Evolutionary conservation across 768 basidiomycete genomes (phyloP).

Genomic region (Saitozyma podzolica): DNA sequence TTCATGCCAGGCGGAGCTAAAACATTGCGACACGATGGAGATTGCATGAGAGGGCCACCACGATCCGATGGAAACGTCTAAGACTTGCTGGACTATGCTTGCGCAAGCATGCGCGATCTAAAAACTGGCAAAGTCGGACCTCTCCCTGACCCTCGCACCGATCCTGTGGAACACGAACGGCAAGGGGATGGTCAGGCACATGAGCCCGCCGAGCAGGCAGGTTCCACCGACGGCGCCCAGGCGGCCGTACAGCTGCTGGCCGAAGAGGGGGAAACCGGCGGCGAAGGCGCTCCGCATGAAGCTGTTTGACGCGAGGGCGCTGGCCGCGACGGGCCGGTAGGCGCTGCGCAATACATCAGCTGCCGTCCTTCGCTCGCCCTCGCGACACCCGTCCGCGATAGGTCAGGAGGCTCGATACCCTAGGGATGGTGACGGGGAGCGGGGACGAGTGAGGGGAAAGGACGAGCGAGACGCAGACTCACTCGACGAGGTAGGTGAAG

Average conservation of each 20-base stretch:
- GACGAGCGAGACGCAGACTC: conserved; percentile 8
- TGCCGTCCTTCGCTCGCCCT: no score
- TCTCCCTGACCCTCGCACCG: conserved; percentile 56
- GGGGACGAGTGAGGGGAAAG: background rate
- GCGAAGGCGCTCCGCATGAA: conserved; percentile 59
- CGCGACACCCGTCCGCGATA: no score
- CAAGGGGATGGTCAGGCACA: conserved; percentile 63
- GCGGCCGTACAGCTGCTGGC: conserved; percentile 58
- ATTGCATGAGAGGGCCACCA: no score
- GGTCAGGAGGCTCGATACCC: no score
- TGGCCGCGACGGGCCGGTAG: conserved; percentile 49
- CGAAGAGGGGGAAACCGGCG: conserved; percentile 57
- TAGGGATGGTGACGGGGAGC: no score
- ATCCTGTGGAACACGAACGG: conserved; percentile 56
- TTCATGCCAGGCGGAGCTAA: no score
- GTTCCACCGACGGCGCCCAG: conserved; percentile 72
- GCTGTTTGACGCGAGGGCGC: conserved; percentile 67
- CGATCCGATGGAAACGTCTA: no score
- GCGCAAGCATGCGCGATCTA: no score
- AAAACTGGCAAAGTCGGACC: conserved; percentile 56
- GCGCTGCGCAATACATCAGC: conserved; percentile 33
- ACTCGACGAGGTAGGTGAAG: conserved; percentile 58
- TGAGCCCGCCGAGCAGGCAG: conserved; percentile 66
- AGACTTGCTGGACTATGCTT: no score
- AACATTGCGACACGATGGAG: no score